These are phyloP conservation scores for Colletotrichum brevisporum DNA, from an alignment of 2,329 filamentous ascomycete species.

Conservation along the genomic window DNA sequence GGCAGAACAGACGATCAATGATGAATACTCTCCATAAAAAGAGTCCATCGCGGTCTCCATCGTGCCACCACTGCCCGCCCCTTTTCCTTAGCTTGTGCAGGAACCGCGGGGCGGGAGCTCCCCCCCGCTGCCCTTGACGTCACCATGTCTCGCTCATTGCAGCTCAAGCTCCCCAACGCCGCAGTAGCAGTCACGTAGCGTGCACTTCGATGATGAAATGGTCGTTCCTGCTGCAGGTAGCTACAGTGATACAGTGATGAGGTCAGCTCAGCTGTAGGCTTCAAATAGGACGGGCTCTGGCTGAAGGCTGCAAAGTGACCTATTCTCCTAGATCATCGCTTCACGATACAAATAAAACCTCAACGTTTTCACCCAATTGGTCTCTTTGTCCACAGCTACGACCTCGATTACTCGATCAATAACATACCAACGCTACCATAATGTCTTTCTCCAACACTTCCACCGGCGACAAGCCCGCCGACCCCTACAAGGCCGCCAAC, in stretches of 20 bases:
- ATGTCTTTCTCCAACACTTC: slow-evolving; percentile 69
- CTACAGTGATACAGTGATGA: slow-evolving; percentile 25
- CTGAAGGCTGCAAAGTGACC: neutral
- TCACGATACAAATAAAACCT: neutral
- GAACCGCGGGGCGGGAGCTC: slow-evolving; percentile 11
- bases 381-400: neutral
- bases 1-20: slow-evolving; percentile 30
- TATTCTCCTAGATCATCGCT: neutral
- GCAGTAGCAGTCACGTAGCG: slow-evolving; percentile 14
- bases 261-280: slow-evolving; percentile 31
- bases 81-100: slow-evolving; percentile 11
- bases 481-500: slow-evolving; percentile 85
- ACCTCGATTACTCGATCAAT: neutral
- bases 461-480: slow-evolving; percentile 74
- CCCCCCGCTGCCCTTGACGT: slow-evolving; percentile 36
- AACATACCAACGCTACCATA: neutral
- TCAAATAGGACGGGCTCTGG: slow-evolving; percentile 29
- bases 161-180: slow-evolving; percentile 24
- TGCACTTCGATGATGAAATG: slow-evolving; percentile 39
- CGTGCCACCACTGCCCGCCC: slow-evolving; percentile 25
- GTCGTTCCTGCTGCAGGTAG: slow-evolving; percentile 30
- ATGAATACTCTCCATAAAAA: slow-evolving; percentile 38
- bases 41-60: slow-evolving; percentile 14
- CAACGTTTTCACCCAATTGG: neutral
- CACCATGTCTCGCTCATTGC: slow-evolving; percentile 38